Conservation (phyloP, 768 basidiomycete species). For the Pleurotus tuber-regium region DNA sequence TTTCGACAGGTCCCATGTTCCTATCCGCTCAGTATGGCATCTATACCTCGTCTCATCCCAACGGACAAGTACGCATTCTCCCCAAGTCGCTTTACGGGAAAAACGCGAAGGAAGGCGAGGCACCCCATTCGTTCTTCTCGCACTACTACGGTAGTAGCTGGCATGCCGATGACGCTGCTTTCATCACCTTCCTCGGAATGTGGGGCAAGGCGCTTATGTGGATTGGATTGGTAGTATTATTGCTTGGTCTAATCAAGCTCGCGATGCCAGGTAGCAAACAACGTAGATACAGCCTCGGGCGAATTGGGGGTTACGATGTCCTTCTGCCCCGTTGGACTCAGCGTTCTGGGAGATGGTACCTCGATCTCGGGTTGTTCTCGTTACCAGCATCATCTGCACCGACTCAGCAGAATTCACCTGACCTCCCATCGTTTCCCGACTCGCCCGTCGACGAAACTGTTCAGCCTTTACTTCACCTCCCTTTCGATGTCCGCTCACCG, state of each 20-base stretch:
- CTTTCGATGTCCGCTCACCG: constrained; percentile 57
- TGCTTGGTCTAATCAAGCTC: constrained; percentile 64
- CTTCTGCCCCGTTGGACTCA: constrained; percentile 73
- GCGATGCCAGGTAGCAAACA: constrained; percentile 56
- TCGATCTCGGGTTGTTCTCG: constrained; percentile 63
- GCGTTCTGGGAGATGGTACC: constrained; percentile 69
- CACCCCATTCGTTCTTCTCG: constrained; percentile 91
- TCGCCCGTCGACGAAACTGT: constrained; percentile 47
- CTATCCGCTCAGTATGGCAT: constrained; percentile 91
- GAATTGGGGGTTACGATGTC: constrained; percentile 75
- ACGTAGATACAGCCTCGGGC: constrained; percentile 55
- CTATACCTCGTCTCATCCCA: constrained; percentile 69
- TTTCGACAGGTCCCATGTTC: constrained; percentile 99
- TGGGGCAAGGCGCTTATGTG: constrained; percentile 92
- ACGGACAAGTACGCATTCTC: constrained; percentile 79
- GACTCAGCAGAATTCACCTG: constrained; percentile 42
- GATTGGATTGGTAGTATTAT: constrained; percentile 69
- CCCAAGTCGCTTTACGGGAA: constrained; percentile 99
- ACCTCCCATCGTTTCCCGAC: constrained; percentile 30
- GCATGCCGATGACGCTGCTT: constrained; percentile 98
- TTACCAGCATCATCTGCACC: constrained; percentile 46
- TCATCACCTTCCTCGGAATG: constrained; percentile 86
- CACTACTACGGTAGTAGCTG: constrained; percentile 98
- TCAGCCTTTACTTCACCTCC: constrained; percentile 59
- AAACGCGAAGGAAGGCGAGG: constrained; percentile 80